Conservation (phyloP, 2,329 filamentous ascomycete genomes). For the Mariannaea sp. region DNA sequence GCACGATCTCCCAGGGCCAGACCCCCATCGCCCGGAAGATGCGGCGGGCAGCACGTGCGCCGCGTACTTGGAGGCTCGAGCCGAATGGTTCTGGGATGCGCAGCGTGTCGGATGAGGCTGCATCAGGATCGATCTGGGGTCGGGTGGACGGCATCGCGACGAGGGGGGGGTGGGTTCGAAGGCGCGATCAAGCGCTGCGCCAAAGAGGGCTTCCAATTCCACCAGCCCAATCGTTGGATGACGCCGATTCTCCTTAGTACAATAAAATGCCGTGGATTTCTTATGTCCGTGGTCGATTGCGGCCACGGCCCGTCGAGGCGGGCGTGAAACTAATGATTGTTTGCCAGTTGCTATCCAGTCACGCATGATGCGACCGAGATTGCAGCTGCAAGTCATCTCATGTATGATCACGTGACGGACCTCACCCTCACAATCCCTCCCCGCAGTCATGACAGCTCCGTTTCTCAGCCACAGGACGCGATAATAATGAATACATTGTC, state of each 20-base stretch:
- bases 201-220: constrained; percentile 12
- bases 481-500: neutral
- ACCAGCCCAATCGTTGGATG: neutral
- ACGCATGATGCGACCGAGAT: constrained; percentile 35
- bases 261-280: neutral
- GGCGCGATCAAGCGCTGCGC: neutral
- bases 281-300: constrained; percentile 2
- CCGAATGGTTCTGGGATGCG: constrained; percentile 37
- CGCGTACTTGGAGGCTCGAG: constrained; percentile 32
- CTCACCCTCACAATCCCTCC: constrained; percentile 16
- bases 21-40: constrained; percentile 37
- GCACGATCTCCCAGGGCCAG: constrained; percentile 39
- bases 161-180: constrained; percentile 9
- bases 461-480: neutral
- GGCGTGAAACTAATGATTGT: constrained; percentile 13
- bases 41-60: constrained; percentile 35
- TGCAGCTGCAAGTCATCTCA: constrained; percentile 24
- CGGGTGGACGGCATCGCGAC: constrained; percentile 34
- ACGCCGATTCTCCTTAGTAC: neutral
- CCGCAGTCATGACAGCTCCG: constrained; percentile 36
- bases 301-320: constrained; percentile 19
- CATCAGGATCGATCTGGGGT: constrained; percentile 31
- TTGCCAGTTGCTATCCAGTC: constrained; percentile 25
- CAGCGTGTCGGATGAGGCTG: constrained; percentile 28
- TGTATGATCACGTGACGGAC: constrained; percentile 33